Conservation (phyloP, 208 protist species). For the Porcisia hertigi region DNA sequence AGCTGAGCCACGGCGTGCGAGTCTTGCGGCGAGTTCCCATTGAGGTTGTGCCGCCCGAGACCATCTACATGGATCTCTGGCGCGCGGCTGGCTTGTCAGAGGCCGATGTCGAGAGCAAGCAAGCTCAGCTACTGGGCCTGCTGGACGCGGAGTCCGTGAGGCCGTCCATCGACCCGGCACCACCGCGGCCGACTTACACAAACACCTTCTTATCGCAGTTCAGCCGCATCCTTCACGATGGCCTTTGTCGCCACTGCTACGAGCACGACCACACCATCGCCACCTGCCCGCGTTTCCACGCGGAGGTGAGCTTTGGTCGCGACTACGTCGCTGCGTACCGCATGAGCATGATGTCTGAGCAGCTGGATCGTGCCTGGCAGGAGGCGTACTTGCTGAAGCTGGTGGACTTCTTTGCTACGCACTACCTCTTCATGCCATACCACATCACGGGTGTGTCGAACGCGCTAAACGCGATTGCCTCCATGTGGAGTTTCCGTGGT, state of each 20-base stretch:
- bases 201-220: constrained; percentile 57
- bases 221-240: constrained; percentile 63
- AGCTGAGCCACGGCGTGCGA: constrained; percentile 53
- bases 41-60: constrained; percentile 50
- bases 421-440: constrained; percentile 77
- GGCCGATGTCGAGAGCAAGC: constrained; percentile 40
- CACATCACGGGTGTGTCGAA: constrained; percentile 85
- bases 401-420: constrained; percentile 60
- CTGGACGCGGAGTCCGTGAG: constrained; percentile 57
- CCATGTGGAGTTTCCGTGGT: constrained; percentile 82
- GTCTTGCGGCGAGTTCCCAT: constrained; percentile 74
- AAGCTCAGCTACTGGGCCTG: constrained; percentile 47
- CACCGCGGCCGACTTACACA: constrained; percentile 55
- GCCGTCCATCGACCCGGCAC: constrained; percentile 46
- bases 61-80: constrained; percentile 60
- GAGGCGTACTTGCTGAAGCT: constrained; percentile 77
- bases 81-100: constrained; percentile 64
- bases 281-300: constrained; percentile 76
- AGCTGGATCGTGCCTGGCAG: constrained; percentile 77
- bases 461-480: constrained; percentile 81
- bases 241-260: constrained; percentile 85
- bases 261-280: constrained; percentile 63
- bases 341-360: constrained; percentile 89
- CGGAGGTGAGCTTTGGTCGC: constrained; percentile 81
- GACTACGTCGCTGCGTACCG: constrained; percentile 88